Base-by-base conservation (phyloP, 768 basidiomycete genomes). In the Agaricus subrufescens region DNA sequence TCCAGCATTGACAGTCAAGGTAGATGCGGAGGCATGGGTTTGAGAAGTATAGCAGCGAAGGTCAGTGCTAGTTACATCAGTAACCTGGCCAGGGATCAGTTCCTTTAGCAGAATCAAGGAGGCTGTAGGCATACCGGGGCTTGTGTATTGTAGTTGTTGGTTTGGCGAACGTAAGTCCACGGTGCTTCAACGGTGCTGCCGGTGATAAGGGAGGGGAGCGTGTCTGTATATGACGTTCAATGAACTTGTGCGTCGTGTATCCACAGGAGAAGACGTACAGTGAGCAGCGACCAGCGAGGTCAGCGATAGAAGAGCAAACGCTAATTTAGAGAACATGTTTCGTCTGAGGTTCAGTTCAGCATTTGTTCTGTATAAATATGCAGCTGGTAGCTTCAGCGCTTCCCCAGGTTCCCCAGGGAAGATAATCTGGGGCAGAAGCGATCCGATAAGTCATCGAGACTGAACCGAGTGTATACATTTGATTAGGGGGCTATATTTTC, bases 11-110 rank as follows among this genome's bases (percentile, higher is more conserved):
- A 79, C 76, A 29, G 69, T 68, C 54, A 74, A 66, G 8, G 79
- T 82, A 47, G 70, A 57, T 10, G 79, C 75, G 6, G 72, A 73
- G 4, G 73, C 71, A 27, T 64, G 54, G 11, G 73, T 75, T 51
- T 64, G 60, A 3, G 74, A 73, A 55, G 70, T 73, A 65, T 81
- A 78, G 67, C 78, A 81, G 38, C 77, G 69, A 64, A 81, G 71
- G 54, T 79, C 77, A n/a, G 66, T 46, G 59, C 75, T 77, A 43
- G 65, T 76, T 38, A 80, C 77, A 57, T 79, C 74, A 29, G 72
- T 74, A 29, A 80, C 75, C 75, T 76, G 46, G 6, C 19, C 19
- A 19, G 19, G 19, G 19, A 19, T 19, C 19, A 19, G 19, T 19
- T 19, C 19, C 19, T 19, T 19, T 19, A 19, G 19, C 19, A 19